Base-by-base conservation (phyloP, 768 basidiomycete genomes). In the Phanerodontia chrysosporium region DNA sequence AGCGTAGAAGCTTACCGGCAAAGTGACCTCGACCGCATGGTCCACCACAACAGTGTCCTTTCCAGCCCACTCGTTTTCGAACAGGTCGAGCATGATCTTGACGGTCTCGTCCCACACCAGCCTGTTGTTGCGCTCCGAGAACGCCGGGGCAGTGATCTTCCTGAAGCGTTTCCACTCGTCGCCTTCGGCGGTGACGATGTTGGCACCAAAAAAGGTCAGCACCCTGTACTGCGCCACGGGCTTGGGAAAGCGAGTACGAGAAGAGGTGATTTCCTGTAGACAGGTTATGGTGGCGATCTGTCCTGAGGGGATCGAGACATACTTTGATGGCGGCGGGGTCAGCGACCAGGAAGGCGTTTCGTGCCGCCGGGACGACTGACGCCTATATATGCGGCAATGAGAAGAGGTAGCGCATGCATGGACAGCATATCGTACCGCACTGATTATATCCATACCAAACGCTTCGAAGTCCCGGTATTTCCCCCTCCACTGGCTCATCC, bases 111-210 rank as follows among this genome's bases (percentile, higher is more conserved):
- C 70, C 73, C 73, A 76, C 1, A 76, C 76, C 6, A 77, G 65
- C 42, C 66, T 66, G 58, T 75, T 75, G 59, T 77, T 77, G 56
- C 84, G 84, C 67, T 63, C 84, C 4, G 82, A 83, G 67, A 87
- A 88, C 0, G 84, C 80, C n/a, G 85, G 84, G 0, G 83, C 83
- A 21, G 79, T 73, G 45, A 88, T 78, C 67, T 83, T 84, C 52
- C 85, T 71, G 61, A 84, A 85, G 32, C 79, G 78, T 68, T 85
- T 85, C 86, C 86, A 89, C 59, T 82, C 76, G 3, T 83, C 80
- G n/a, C 80, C 82, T 62, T 88, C 86, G 0, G 83, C 82, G 1
- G 77, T 79, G 21, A 89, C 78, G 45, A 88, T 83, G 62, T 89
- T 90, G 12, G 65, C 65, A 3, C 87, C 86, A 65, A 80, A 88